phyloP scores from a whole-genome alignment of 495 filamentous ascomycete species.

The Penicillium bovifimosum region DNA sequence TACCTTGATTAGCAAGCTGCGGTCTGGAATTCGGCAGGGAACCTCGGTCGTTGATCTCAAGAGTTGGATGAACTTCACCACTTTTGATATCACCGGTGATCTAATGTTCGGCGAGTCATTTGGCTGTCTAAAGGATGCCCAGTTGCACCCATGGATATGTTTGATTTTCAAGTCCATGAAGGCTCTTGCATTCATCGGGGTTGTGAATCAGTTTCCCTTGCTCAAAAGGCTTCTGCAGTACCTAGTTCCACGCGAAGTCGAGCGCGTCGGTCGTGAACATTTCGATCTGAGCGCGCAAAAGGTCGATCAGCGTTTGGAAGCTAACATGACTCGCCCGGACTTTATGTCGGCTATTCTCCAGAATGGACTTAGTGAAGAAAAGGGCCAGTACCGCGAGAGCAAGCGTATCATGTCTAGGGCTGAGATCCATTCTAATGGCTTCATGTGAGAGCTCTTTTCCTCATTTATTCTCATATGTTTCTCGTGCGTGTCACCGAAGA shows the following conservation, averaged over 20 bases:
- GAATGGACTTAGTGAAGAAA: constrained; percentile 19
- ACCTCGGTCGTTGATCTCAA: constrained; percentile 17
- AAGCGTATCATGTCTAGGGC: constrained; percentile 21
- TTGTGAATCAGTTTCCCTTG: constrained; percentile 28
- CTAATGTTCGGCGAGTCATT: constrained; percentile 49
- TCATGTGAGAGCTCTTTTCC: constrained; percentile 14
- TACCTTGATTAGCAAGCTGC: constrained; percentile 31
- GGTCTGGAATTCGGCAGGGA: background rate
- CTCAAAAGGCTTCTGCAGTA: constrained; percentile 11
- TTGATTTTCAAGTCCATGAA: constrained; percentile 35
- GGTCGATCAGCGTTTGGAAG: constrained; percentile 17
- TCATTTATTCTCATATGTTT: background rate
- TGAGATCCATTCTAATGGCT: constrained; percentile 27
- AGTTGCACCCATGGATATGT: constrained; percentile 44
- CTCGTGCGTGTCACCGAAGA: background rate
- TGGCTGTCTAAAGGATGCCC: constrained; percentile 35
- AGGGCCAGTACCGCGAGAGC: constrained; percentile 13
- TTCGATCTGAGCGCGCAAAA: constrained; percentile 22
- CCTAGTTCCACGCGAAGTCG: constrained; percentile 10
- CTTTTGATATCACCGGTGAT: constrained; percentile 47
- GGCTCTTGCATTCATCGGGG: constrained; percentile 14
- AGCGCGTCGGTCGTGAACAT: constrained; percentile 14
- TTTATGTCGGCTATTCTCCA: constrained; percentile 27
- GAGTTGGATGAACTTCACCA: constrained; percentile 33
- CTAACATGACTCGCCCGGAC: constrained; percentile 14